Evolutionary conservation across 2,329 filamentous ascomycete species (phyloP).

Genomic region (Colletotrichum caudatum): DNA sequence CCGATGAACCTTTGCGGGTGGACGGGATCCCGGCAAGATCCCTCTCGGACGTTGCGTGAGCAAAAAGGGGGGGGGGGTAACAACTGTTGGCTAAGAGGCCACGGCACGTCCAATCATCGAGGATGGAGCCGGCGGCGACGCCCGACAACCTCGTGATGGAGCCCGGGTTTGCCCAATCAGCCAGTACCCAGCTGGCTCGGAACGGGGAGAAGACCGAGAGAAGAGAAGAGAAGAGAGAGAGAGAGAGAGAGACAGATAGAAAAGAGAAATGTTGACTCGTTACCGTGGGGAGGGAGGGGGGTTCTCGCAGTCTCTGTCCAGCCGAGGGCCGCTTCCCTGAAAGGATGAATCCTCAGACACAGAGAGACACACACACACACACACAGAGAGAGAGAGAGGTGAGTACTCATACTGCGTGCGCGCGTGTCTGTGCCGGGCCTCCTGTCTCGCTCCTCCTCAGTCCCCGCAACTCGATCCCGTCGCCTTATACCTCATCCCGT

Average conservation of each 20-base stretch:
- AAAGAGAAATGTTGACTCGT: conserved; percentile 20
- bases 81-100: conserved; percentile 36
- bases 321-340: conserved; percentile 10
- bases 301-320: conserved; percentile 10
- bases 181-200: conserved; percentile 1
- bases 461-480: neutral
- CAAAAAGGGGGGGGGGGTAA: neutral
- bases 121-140: conserved; percentile 14
- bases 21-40: conserved; percentile 18
- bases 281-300: conserved; percentile 29
- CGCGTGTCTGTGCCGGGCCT: neutral
- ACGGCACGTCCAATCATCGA: conserved; percentile 28
- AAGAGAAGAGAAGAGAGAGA: neutral
- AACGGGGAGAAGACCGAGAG: neutral
- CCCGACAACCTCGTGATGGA: conserved; percentile 20
- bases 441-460: neutral
- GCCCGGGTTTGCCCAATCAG: conserved; percentile 21
- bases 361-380: no score
- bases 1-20: conserved; percentile 20
- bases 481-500: neutral
- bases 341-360: conserved; percentile 13
- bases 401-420: conserved; percentile 5
- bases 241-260: neutral
- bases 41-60: conserved; percentile 10
- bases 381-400: neutral